These are phyloP conservation scores for Trypanosoma lewisi DNA, from an alignment of 208 protist species.

Conservation along the genomic window DNA sequence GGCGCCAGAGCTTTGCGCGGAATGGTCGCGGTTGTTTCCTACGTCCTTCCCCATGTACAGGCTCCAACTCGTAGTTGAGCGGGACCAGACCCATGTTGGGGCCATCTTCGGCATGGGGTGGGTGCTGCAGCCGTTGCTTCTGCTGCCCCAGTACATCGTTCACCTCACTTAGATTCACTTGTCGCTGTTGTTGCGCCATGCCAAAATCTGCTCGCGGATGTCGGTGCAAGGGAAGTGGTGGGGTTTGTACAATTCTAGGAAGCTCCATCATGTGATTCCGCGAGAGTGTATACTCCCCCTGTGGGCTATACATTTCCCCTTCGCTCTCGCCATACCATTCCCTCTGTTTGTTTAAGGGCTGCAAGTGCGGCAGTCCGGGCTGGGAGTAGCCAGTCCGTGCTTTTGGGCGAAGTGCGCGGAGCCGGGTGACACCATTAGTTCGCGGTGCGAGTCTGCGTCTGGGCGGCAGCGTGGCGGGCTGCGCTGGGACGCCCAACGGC, in stretches of 20 bases:
- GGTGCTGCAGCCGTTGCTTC: conserved; percentile 22
- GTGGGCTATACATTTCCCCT: neutral
- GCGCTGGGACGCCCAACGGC: neutral
- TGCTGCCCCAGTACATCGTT: conserved; percentile 40
- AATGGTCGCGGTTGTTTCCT: too few species aligned
- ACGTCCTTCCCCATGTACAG: too few species aligned
- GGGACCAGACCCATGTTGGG: neutral
- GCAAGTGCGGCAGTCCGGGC: neutral
- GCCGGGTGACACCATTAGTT: neutral
- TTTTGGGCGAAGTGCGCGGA: neutral
- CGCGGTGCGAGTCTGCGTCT: neutral
- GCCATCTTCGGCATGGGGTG: neutral
- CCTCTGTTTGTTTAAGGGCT: neutral
- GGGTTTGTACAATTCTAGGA: neutral
- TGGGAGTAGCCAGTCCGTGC: neutral
- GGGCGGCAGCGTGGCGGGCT: neutral
- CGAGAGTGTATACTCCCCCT: neutral
- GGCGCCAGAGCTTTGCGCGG: too few species aligned
- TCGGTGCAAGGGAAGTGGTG: neutral
- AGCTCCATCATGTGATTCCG: neutral
- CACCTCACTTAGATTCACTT: conserved; percentile 45
- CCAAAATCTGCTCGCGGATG: conserved; percentile 21
- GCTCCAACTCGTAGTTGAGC: neutral
- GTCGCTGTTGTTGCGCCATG: conserved; percentile 28
- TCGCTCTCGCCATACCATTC: neutral